Base-by-base conservation (phyloP, 2,329 filamentous ascomycete species). In the Penicillium capsulatum region DNA sequence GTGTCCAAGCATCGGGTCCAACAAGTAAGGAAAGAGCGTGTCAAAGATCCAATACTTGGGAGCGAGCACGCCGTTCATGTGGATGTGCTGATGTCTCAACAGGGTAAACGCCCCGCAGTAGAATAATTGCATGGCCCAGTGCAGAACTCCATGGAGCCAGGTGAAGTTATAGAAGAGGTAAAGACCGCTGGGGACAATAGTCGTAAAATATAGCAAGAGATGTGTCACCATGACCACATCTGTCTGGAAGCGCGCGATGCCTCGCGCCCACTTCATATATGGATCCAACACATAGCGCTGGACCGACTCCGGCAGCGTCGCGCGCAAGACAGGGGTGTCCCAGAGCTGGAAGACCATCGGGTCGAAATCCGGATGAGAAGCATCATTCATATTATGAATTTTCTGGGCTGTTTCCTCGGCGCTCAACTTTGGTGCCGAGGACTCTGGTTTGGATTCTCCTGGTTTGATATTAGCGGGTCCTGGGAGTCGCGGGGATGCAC, bases 21-120 rank as follows among this genome's bases (percentile, higher is more conserved):
- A 69, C 28, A 90, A 62, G 58, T 88, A 91, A 0, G 86, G 86
- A 51, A 89, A 90, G 2, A 73, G 36, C 4, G 64, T 58, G 55
- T 91, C 86, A 42, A 90, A 63, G 19, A 74, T 55, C 22, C 67
- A 65, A 38, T 74, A 77, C 6, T 66, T 60, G 53, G 76, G 77
- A 16, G 70, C 65, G 24, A 90, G 65, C 3, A 90, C 71, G 11
- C 86, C 86, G 31, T 80, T 75, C 70, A 80, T 80, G 60, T 91
- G 86, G 52, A 91, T 90, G 60, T 91, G 86, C 57, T 91, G 85
- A 55, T 91, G 86, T 75, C 86, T 85, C 77, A 91, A 80, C 26
- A 91, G 71, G 0, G 85, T 91, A 65, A 87, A 91, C 2, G 81
- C 72, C 6, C 85, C 85, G 36, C 81, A 77, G 56, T 82, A 89